Percentiles rank a stretch among this genome's conserved stretches.
Evolutionary conservation across 306 rosid genomes (phyloP).

Genomic region (Quercus wislizeni): DNA sequence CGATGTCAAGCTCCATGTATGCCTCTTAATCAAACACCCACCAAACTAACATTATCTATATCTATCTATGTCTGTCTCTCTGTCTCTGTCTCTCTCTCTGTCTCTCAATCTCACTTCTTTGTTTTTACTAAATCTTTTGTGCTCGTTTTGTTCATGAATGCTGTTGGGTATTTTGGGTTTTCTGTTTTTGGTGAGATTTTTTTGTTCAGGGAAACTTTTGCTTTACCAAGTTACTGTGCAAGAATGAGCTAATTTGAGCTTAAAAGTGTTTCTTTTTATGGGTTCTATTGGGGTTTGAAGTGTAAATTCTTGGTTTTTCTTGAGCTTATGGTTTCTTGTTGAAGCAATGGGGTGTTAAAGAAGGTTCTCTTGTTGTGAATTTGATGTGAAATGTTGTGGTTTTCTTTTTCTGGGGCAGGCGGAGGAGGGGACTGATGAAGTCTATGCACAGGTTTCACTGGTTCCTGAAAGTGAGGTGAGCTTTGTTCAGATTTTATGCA

Average conservation of each 20-base stretch:
- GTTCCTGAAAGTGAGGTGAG: conserved; percentile 93
- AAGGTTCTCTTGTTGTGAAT: conserved; percentile 11
- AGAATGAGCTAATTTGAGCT: not conserved
- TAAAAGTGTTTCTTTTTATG: not conserved
- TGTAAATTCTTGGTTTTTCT: not conserved
- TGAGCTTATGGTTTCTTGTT: not conserved
- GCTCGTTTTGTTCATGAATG: not conserved
- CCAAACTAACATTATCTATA: no score
- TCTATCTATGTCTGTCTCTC: no score
- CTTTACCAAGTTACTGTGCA: conserved; percentile 16
- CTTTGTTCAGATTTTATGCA: not conserved
- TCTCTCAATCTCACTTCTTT: no score
- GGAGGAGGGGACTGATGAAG: conserved; percentile 93
- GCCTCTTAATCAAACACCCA: conserved; percentile 1
- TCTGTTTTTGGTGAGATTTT: not conserved
- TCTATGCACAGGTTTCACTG: conserved; percentile 76
- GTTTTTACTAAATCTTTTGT: not conserved
- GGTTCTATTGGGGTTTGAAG: not conserved
- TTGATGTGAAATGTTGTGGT: not conserved
- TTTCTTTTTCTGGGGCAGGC: conserved; percentile 54
- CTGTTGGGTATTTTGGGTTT: conserved; percentile 19
- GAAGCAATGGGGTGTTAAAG: not conserved
- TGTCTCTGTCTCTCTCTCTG: no score
- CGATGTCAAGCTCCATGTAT: conserved; percentile 92
- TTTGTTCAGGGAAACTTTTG: not conserved